Evolutionary conservation across 805 yeast genomes (phyloP), one percentile per base, ranked within the genome.

Genomic region (Suhomyces faveliae): DNA sequence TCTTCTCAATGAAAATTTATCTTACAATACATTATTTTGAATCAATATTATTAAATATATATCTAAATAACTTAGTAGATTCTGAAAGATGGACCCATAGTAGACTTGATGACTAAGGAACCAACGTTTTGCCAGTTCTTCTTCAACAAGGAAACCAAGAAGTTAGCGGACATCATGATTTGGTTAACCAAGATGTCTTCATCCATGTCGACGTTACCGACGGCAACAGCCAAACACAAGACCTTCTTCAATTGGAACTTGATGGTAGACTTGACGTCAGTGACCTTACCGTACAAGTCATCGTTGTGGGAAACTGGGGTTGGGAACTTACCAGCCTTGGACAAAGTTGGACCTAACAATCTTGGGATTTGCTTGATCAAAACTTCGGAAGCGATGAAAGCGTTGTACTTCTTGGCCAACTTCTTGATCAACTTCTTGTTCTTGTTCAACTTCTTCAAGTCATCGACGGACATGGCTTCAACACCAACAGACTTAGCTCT

Each of bases 71-170:
- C 71, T 80, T 91, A 94, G 94, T 94, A 94, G 77, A 94, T 85
- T 87, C 98, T 91, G 95, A 85, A 89, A 74, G 98, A 87, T 76
- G 98, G 99, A 81, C 99, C 99, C 99, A 94, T 94, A 78, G 98
- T 84, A 58, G 97, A 89, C 84, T 94, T 94, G 83, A 94, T 86
- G 74, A 91, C 97, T 78, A 94, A 82, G 72, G 99, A 94, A 70
- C 99, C 99, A 74, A 94, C 97, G 81, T 94, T 94, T 85, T 94
- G 99, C 99, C 99, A 94, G 96, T 94, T 89, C 92, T 94, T 94
- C 96, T 94, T 94, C 78, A 94, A 85, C 79, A 94, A 81, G 63
- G 99, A 94, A 65, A 94, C 99, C 77, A 94, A 87, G 86, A 94
- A 94, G 96, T 94, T 94, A 65, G 96, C 83, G 64, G 99, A 83